phyloP scores from a whole-genome alignment of 768 basidiomycete genomes.

The Boletus subcaerulescens region DNA sequence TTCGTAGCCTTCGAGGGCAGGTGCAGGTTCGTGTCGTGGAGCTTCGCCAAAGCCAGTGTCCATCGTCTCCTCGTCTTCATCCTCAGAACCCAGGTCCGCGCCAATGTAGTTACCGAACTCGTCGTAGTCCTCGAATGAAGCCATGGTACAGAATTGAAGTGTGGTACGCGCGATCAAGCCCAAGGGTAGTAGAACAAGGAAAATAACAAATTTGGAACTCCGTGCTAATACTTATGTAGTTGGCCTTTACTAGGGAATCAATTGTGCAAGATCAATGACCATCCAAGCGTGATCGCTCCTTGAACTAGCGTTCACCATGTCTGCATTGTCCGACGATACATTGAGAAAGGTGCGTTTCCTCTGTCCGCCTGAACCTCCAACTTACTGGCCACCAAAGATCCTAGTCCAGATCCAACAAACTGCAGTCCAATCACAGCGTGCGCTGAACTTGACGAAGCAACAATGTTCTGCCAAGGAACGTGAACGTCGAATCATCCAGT shows the following conservation, averaged over 20 bases:
- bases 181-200: slow-evolving; percentile 20
- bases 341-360: slow-evolving; percentile 59
- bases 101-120: slow-evolving; percentile 99
- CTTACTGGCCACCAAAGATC: slow-evolving; percentile 54
- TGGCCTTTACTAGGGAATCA: not conserved
- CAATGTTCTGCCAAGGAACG: slow-evolving; percentile 81
- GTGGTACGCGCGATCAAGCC: slow-evolving; percentile 7
- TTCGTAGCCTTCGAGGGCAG: slow-evolving; percentile 81
- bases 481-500: slow-evolving; percentile 83
- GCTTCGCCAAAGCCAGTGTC: slow-evolving; percentile 47
- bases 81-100: slow-evolving; percentile 87
- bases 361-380: not conserved
- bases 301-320: slow-evolving; percentile 35
- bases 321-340: slow-evolving; percentile 73
- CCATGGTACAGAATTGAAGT: slow-evolving; percentile 36
- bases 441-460: slow-evolving; percentile 68
- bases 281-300: slow-evolving; percentile 1
- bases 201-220: slow-evolving; percentile 35
- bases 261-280: slow-evolving; percentile 9
- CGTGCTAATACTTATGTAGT: slow-evolving; percentile 11
- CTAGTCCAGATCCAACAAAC: slow-evolving; percentile 91
- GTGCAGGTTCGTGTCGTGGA: slow-evolving; percentile 37
- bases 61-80: slow-evolving; percentile 52
- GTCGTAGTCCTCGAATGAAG: slow-evolving; percentile 74
- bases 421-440: slow-evolving; percentile 79